Conservation (phyloP, 2,329 filamentous ascomycete genomes). For the Botrytis medusae region DNA sequence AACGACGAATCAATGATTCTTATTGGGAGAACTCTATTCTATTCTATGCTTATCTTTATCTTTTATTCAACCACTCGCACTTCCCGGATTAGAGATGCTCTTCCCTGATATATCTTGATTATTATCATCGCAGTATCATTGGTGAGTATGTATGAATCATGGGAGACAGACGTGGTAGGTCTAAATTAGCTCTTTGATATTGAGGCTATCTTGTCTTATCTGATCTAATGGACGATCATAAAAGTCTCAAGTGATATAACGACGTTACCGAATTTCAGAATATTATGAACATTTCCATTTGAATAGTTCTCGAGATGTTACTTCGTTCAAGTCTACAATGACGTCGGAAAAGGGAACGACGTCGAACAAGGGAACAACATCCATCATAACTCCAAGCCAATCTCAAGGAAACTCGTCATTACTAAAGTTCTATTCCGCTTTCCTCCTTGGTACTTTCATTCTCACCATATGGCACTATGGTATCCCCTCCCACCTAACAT, state of each 20-base stretch:
- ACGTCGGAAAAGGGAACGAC: neutral
- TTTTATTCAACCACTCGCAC: neutral
- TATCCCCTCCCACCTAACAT: constrained; percentile 3
- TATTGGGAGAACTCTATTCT: neutral
- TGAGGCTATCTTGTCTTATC: neutral
- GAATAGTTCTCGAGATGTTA: neutral
- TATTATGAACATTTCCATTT: neutral
- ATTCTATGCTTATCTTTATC: neutral
- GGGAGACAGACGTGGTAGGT: neutral
- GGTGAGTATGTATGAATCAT: neutral
- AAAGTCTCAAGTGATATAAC: neutral
- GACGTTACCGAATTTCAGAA: neutral
- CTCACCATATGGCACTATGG: constrained; percentile 8
- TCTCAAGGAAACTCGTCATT: neutral
- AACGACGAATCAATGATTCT: neutral
- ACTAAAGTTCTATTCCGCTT: neutral
- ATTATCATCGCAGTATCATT: neutral
- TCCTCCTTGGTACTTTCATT: neutral
- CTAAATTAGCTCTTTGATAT: neutral
- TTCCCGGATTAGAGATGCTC: neutral
- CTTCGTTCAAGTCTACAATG: neutral
- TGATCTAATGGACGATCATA: neutral
- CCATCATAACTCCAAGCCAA: neutral
- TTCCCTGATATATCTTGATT: neutral
- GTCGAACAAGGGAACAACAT: neutral